Percentiles rank a stretch among this genome's conserved stretches.
Evolutionary conservation across 208 protist genomes (phyloP).

Genomic region (Leishmania turanica): DNA sequence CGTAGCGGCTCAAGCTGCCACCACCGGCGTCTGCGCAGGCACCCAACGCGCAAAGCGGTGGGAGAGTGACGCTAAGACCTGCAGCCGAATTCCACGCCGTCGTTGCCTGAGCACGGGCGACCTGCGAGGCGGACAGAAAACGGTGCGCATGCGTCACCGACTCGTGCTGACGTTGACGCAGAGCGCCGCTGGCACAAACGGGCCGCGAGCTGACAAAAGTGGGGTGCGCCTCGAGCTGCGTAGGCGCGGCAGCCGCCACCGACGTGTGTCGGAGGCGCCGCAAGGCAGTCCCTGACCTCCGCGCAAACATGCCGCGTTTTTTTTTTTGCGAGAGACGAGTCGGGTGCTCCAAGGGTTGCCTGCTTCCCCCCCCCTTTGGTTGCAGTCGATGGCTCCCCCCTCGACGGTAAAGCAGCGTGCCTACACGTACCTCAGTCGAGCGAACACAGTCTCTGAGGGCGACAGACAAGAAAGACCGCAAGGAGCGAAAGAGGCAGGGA

Average conservation of each 20-base stretch:
- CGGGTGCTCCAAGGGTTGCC: neutral
- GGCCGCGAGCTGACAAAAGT: neutral
- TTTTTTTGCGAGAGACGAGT: neutral
- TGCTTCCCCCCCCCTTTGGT: too few relatives aligned
- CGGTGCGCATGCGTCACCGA: neutral
- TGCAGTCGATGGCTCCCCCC: neutral
- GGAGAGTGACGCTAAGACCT: conserved; percentile 48
- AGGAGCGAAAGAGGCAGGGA: neutral
- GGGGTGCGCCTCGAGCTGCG: neutral
- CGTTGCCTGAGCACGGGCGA: neutral
- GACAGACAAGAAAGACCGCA: neutral
- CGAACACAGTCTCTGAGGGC: neutral
- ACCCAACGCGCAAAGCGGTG: conserved; percentile 48
- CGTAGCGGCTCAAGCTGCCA: conserved; percentile 6
- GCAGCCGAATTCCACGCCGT: conserved; percentile 1
- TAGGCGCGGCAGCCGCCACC: neutral
- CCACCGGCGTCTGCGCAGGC: neutral
- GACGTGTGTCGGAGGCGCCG: neutral
- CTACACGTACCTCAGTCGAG: neutral
- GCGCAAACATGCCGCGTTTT: neutral
- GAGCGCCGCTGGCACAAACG: neutral
- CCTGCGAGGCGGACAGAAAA: conserved; percentile 6
- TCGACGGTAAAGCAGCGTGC: neutral
- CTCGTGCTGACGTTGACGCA: neutral
- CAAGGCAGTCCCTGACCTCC: neutral